These are phyloP conservation scores for Schizochytrium sp. DNA, from an alignment of 108 stramenopile genomes.

Conservation along the genomic window DNA sequence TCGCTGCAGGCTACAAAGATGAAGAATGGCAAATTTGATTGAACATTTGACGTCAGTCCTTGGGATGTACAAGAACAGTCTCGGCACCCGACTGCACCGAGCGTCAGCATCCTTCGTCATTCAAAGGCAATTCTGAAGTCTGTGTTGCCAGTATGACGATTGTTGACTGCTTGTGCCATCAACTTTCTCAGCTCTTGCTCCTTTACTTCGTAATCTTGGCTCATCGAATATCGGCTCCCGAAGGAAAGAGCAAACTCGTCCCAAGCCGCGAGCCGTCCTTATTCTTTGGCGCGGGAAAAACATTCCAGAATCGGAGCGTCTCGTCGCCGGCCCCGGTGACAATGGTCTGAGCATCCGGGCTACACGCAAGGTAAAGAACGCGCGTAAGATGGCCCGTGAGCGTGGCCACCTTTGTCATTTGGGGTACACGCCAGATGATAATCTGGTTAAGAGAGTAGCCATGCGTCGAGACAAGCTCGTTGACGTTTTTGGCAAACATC, in stretches of 20 bases:
- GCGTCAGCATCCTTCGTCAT: too few species aligned
- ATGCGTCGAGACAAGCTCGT: conserved; percentile 96
- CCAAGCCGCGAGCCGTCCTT: conserved; percentile 26
- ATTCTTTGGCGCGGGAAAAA: conserved; percentile 74
- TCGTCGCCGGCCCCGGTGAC: conserved; percentile 99
- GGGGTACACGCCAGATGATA: conserved; percentile 70
- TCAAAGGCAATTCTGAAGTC: too few species aligned
- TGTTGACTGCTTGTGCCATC: too few species aligned
- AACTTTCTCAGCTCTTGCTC: too few species aligned
- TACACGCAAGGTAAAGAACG: conserved; percentile 87
- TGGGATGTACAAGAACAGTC: too few species aligned
- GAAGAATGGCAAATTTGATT: too few species aligned
- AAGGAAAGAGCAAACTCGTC: conserved; percentile 29
- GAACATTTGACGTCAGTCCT: too few species aligned
- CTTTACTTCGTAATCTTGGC: neutral
- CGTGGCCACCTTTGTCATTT: conserved; percentile 86
- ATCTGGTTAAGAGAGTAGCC: conserved; percentile 85
- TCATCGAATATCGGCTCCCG: conserved; percentile 34
- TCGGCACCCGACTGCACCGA: too few species aligned
- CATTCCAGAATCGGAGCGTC: conserved; percentile 95
- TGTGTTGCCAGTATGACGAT: too few species aligned
- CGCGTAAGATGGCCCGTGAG: conserved; percentile 91
- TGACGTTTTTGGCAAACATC: conserved; percentile 86
- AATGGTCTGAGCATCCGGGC: conserved; percentile 91
- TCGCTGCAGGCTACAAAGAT: too few species aligned